Evolutionary conservation across 805 yeast genomes (phyloP), one percentile per base, ranked within the genome.

Genomic region (Barnettozyma populi): DNA sequence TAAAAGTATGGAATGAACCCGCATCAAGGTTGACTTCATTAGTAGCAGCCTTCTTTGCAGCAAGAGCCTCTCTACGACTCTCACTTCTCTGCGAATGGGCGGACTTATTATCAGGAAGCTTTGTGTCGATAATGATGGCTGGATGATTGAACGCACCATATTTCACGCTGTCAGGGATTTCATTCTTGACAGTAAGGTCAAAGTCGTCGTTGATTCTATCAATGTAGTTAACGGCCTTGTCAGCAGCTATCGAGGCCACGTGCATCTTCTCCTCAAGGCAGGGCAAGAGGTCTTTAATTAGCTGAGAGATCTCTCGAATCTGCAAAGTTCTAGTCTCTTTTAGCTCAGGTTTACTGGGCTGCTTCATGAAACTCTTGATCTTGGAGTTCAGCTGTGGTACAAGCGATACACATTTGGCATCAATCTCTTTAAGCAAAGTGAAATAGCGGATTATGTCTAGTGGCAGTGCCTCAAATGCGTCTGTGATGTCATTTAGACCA

Each of bases 191-290:
- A 23, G 92, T 85, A 42, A 84, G 71, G 42, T 85, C 86, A 69
- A 80, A 90, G 60, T 87, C 95, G 55, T 84, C 79, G 61, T 90
- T 86, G 53, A 94, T 74, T 44, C 97, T 73, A 44, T 73, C 75
- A 47, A 88, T 68, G 59, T 88, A 86, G 49, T 82, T 79, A 27
- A 74, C 69, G 41, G 90, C 75, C 11, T 83, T 75, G 57, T 90
- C 97, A 27, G 87, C 76, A 20, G 97, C 97, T 36, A 88, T 83
- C 1, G 92, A 84, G 5, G 97, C 92, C 37, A 94, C 97, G 64
- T 92, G 97, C 95, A 94, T 89, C 67, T 94, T 94, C 64, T 94
- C 97, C 63, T 92, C 98, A 47, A 92, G 68, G 52, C 96, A 87
- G 1, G 98, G 97, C 71, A 92, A 80, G 47, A 92, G 73, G 49